A percentile compares a stretch with the other conserved stretches of the same genome.
These are phyloP conservation scores for Citrus inodora DNA, from an alignment of 345 rosid genomes.

Conservation along the genomic window DNA sequence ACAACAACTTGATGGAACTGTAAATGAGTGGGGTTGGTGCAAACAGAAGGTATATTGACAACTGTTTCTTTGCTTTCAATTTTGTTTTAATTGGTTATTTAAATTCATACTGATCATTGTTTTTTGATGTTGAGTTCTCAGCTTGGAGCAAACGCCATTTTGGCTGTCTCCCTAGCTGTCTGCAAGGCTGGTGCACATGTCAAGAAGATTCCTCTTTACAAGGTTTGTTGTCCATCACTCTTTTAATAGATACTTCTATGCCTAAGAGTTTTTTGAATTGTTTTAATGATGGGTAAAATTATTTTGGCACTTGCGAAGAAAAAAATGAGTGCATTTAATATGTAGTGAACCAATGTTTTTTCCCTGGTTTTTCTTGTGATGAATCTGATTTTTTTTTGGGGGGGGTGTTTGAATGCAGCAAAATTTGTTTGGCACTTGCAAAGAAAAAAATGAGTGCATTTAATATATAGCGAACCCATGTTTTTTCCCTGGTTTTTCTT, in stretches of 20 bases:
- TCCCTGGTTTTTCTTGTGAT: neutral
- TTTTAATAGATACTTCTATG: neutral
- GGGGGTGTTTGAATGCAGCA: no score
- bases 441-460: neutral
- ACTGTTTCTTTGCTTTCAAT: neutral
- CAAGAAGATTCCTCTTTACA: constrained; percentile 68
- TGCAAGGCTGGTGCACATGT: constrained; percentile 88
- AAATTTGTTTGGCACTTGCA: neutral
- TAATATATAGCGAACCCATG: neutral
- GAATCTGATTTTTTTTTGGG: neutral
- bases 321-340: neutral
- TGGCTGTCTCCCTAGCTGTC: constrained; percentile 90
- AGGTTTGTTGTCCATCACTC: constrained; percentile 33
- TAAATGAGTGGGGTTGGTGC: constrained; percentile 99
- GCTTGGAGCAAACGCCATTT: constrained; percentile 97
- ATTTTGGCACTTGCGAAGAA: neutral
- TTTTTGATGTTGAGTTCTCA: constrained; percentile 12
- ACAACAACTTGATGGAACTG: constrained; percentile 91
- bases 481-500: neutral
- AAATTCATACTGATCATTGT: neutral
- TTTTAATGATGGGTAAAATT: neutral
- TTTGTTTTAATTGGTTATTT: neutral
- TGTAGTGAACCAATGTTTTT: neutral
- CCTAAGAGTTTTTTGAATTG: neutral
- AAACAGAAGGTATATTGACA: constrained; percentile 69